These are phyloP conservation scores for Jaltomata sinuosa DNA, from an alignment of 257 asterid genomes.

Conservation along the genomic window DNA sequence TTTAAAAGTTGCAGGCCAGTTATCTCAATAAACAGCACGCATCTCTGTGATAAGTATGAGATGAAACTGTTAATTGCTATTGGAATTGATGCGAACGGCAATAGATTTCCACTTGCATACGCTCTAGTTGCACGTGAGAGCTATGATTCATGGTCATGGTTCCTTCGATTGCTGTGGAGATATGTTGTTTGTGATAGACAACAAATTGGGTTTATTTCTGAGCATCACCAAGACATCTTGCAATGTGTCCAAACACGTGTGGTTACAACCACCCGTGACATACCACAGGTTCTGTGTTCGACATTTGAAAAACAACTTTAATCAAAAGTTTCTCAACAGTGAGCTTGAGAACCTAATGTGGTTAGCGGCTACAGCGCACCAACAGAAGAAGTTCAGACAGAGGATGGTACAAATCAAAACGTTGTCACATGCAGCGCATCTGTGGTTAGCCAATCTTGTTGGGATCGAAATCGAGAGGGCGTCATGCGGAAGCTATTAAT, in stretches of 20 bases:
- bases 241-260: background rate
- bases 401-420: background rate
- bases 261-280: background rate
- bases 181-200: background rate
- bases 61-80: background rate
- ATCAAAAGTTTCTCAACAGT: background rate
- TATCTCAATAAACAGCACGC: background rate
- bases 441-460: background rate
- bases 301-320: background rate
- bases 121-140: background rate
- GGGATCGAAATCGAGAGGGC: too few species aligned
- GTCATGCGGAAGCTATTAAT: too few species aligned
- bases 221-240: background rate
- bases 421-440: background rate
- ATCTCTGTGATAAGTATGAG: background rate
- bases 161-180: background rate
- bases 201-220: background rate
- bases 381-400: background rate
- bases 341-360: background rate
- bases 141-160: background rate
- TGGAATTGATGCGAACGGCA: background rate
- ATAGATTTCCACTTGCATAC: background rate
- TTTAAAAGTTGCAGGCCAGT: background rate
- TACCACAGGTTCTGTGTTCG: background rate
- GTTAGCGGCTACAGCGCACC: background rate